Conservation (phyloP, 106 monocot species). For the Dactylorhiza incarnata region DNA sequence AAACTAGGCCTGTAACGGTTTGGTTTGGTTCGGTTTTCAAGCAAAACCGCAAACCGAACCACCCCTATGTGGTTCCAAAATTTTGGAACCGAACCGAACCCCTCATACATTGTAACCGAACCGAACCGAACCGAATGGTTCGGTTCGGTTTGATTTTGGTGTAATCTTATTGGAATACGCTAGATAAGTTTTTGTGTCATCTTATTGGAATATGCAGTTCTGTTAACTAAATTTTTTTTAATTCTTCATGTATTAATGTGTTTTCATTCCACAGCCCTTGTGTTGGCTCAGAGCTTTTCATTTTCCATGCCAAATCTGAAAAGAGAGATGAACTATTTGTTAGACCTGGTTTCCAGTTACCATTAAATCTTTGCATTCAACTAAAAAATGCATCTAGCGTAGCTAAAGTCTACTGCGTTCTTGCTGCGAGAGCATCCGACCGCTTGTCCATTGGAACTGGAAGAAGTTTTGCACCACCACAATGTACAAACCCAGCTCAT, state of each 20-base stretch:
- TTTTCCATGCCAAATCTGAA: conserved; percentile 29
- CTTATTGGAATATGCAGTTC: too few species aligned
- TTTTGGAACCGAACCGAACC: too few species aligned
- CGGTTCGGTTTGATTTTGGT: too few species aligned
- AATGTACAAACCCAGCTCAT: conserved; percentile 5
- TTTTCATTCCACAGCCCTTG: conserved; percentile 46
- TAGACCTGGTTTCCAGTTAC: conserved; percentile 27
- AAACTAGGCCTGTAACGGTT: too few species aligned
- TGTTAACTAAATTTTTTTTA: neutral
- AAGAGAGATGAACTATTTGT: conserved; percentile 17
- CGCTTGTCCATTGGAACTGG: neutral
- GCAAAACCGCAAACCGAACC: too few species aligned
- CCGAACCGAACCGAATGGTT: too few species aligned
- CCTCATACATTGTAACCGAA: too few species aligned
- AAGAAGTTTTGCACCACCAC: conserved; percentile 12
- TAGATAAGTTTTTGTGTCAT: too few species aligned
- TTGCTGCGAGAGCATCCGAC: conserved; percentile 25
- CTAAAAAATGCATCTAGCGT: conserved; percentile 34
- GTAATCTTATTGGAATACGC: too few species aligned
- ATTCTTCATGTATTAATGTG: neutral
- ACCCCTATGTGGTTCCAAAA: too few species aligned
- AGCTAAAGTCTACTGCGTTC: conserved; percentile 42
- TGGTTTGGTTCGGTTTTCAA: too few species aligned
- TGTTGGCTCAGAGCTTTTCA: conserved; percentile 54
- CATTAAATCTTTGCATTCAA: conserved; percentile 58